These are phyloP conservation scores for Tulasnella sp. DNA, from an alignment of 768 basidiomycete genomes.

Conservation along the genomic window DNA sequence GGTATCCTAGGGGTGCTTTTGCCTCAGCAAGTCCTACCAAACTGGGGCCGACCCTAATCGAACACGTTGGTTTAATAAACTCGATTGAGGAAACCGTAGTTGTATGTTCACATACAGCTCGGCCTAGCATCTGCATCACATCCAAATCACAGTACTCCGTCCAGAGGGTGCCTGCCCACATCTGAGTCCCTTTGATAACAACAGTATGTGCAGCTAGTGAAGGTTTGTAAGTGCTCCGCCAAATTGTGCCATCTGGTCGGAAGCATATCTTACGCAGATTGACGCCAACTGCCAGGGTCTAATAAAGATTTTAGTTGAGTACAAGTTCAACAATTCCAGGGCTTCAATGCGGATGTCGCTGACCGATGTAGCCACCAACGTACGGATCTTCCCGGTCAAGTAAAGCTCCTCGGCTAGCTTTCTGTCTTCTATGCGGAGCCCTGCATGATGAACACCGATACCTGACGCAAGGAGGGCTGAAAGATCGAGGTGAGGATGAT, in stretches of 20 bases:
- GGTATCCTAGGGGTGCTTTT: background rate
- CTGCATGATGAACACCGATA: slow-evolving; percentile 91
- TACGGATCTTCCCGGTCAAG: slow-evolving; percentile 55
- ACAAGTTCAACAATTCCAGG: background rate
- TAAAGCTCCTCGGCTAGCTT: slow-evolving; percentile 70
- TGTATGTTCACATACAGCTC: slow-evolving; percentile 59
- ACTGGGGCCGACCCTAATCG: slow-evolving; percentile 79
- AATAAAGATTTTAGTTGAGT: slow-evolving; percentile 22
- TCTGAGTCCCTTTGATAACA: slow-evolving; percentile 84
- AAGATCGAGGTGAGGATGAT: background rate
- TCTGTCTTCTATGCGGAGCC: slow-evolving; percentile 70
- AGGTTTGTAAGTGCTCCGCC: background rate
- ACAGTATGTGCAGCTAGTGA: slow-evolving; percentile 82
- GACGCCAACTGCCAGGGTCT: slow-evolving; percentile 95
- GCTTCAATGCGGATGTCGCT: slow-evolving; percentile 34
- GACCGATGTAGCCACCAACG: slow-evolving; percentile 83
- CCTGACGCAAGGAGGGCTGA: slow-evolving; percentile 65
- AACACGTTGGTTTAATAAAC: background rate
- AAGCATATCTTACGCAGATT: slow-evolving; percentile 68
- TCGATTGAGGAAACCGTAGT: background rate
- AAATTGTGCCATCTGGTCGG: background rate
- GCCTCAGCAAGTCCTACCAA: slow-evolving; percentile 48
- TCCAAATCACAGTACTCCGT: slow-evolving; percentile 90
- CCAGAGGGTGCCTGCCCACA: slow-evolving; percentile 64
- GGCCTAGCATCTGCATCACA: slow-evolving; percentile 93